These are phyloP conservation scores for Paraconiothyrium brasiliense DNA, from an alignment of 2,329 filamentous ascomycete species.

Conservation along the genomic window DNA sequence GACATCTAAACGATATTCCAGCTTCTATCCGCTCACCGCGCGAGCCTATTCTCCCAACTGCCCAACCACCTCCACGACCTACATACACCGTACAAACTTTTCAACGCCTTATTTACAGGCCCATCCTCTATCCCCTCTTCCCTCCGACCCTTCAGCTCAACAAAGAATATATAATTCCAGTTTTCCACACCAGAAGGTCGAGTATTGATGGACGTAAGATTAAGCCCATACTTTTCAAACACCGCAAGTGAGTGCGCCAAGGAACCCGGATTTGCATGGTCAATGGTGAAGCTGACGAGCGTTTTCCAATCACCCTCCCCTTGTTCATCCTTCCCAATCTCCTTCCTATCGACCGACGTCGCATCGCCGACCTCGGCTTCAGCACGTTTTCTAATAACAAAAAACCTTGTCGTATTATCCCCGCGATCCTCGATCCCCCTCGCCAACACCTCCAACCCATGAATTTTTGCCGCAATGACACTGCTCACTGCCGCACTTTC, in stretches of 20 bases:
- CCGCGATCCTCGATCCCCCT: constrained; percentile 75
- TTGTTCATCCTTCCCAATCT: not conserved
- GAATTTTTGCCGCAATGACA: constrained; percentile 73
- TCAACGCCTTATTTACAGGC: constrained; percentile 69
- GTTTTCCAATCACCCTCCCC: constrained; percentile 65
- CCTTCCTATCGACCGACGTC: not conserved
- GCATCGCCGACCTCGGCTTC: too few species aligned
- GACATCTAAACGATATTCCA: too few species aligned
- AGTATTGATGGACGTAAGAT: constrained; percentile 90
- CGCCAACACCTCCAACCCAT: constrained; percentile 75
- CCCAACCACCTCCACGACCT: constrained; percentile 74
- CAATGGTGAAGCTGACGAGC: constrained; percentile 83
- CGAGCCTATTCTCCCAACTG: constrained; percentile 63
- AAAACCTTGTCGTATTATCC: constrained; percentile 83
- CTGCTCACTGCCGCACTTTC: constrained; percentile 81
- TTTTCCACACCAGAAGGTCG: constrained; percentile 76
- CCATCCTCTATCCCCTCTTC: constrained; percentile 66
- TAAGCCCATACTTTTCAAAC: constrained; percentile 77
- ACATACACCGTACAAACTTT: constrained; percentile 66
- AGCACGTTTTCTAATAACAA: constrained; percentile 57
- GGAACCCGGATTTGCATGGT: constrained; percentile 80
- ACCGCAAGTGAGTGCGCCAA: constrained; percentile 81
- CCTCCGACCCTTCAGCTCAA: constrained; percentile 80
- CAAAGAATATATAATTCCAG: constrained; percentile 95
- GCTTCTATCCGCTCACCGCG: not conserved